Conservation (phyloP, 345 rosid species). For the Cochlearia excelsa region DNA sequence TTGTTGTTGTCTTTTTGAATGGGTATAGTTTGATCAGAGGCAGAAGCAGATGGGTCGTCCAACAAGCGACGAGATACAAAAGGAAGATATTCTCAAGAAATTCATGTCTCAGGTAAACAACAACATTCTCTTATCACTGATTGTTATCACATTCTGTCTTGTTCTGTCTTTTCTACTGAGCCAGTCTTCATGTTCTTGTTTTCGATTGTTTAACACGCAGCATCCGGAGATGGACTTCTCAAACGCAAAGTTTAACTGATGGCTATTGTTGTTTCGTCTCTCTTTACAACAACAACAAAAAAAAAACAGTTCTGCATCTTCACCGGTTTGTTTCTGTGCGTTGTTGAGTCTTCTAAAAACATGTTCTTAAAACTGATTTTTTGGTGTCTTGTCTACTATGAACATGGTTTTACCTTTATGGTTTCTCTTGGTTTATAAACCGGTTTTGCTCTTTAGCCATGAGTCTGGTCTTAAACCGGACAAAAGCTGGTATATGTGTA, state of each 20-base stretch:
- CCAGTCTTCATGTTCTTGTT: neutral
- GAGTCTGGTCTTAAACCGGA: conserved; percentile 7
- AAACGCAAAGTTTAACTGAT: conserved; percentile 63
- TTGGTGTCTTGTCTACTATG: conserved; percentile 8
- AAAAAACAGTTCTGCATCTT: conserved; percentile 16
- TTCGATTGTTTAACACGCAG: conserved; percentile 41
- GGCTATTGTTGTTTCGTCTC: conserved; percentile 2
- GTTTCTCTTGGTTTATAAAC: neutral
- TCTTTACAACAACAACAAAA: neutral
- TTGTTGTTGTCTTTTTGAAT: neutral
- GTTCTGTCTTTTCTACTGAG: neutral
- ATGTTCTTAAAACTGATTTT: neutral
- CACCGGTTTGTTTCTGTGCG: neutral
- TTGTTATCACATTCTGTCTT: too few species aligned
- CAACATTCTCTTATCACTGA: neutral
- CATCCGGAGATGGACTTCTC: conserved; percentile 99
- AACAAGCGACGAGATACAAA: conserved; percentile 86
- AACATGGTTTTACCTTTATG: too few species aligned
- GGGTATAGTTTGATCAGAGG: conserved; percentile 85
- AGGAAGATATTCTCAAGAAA: conserved; percentile 87
- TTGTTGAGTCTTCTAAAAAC: conserved; percentile 13
- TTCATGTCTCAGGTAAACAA: conserved; percentile 58
- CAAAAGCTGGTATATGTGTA: conserved; percentile 7
- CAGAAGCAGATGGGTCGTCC: conserved; percentile 98
- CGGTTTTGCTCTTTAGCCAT: neutral